Base-by-base conservation (phyloP, 2,329 filamentous ascomycete genomes). In the Lasiodiplodia sp. region DNA sequence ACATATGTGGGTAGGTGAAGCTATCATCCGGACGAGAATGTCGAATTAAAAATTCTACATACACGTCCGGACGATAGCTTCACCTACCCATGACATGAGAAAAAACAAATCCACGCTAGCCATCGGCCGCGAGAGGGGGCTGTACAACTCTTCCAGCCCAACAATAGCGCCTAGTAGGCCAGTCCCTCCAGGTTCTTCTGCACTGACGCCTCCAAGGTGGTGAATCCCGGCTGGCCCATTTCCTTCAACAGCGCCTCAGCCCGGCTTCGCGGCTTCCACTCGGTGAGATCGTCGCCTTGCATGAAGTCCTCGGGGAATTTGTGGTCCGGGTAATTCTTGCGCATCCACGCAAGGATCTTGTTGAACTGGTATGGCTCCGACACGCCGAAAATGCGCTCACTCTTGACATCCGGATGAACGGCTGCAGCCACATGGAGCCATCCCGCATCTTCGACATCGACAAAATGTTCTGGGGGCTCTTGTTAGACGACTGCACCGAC, bases 401-500 rank as follows among this genome's bases (percentile, higher is more conserved):
- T 63, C 38, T 57, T 65, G 52, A 67, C 68, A 18, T 55, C 68
- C 34, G 71, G 71, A 51, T 72, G 65, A 21, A 72, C 69, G 31
- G 72, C 68, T 25, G 55, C 71, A 12, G 70, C 71, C 38, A 73
- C 70, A 55, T 75, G 73, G 18, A 73, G 67, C 44, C 68, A 69
- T 51, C 71, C 74, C n/a, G 68, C 69, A 58, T 75, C 74, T 40
- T 71, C 64, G 7, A 73, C 71, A 44, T 74, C 70, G 56, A 73
- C 68, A 40, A 58, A 71, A 69, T 57, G 70, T 52, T 65, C 70
- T 69, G 21, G 4, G 69, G 40, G 21, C 18, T 14, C 58, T n/a
- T 31, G 37, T 62, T n/a, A 49, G 38, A 31, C 14, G 18, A 23
- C 28, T 14, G 21, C 16, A 28, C 23, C 12, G 1, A 47, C 14